Percentiles rank a stretch among this genome's conserved stretches.
Conservation (phyloP, 2,329 filamentous ascomycete species). For the Exophiala sp. region DNA sequence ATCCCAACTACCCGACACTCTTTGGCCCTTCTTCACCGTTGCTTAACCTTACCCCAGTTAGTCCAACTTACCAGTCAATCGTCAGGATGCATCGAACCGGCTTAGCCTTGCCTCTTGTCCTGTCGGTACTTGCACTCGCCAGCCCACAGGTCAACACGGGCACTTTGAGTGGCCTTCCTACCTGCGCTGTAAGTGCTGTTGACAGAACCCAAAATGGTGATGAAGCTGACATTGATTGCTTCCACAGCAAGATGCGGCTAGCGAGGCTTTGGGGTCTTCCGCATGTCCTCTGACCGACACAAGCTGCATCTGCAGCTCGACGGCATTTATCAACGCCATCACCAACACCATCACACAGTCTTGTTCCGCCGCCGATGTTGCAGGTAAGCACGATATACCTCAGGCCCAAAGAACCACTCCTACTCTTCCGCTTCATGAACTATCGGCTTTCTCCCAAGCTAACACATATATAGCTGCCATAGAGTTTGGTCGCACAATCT, state of each 20-base stretch:
- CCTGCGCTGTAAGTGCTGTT: conserved; percentile 21
- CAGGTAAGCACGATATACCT: conserved; percentile 8
- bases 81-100: conserved; percentile 11
- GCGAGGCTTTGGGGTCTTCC: conserved; percentile 12
- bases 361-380: conserved; percentile 15
- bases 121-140: conserved; percentile 10
- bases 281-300: conserved; percentile 15
- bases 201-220: background rate
- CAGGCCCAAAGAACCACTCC: too few relatives aligned
- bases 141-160: conserved; percentile 16
- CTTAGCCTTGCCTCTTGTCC: conserved; percentile 9
- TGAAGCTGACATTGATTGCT: background rate
- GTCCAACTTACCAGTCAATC: background rate
- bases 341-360: conserved; percentile 15
- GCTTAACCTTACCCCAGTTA: background rate
- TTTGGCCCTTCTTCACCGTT: background rate
- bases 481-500: conserved; percentile 12
- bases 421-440: too few relatives aligned
- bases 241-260: conserved; percentile 17
- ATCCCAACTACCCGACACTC: background rate
- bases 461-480: conserved; percentile 10
- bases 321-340: conserved; percentile 19
- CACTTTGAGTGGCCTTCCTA: conserved; percentile 14
- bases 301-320: conserved; percentile 18
- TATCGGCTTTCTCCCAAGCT: background rate